A percentile compares a stretch with the other conserved stretches of the same genome.
Conservation (phyloP, 2,329 filamentous ascomycete genomes). For the Diaporthe batatas region DNA sequence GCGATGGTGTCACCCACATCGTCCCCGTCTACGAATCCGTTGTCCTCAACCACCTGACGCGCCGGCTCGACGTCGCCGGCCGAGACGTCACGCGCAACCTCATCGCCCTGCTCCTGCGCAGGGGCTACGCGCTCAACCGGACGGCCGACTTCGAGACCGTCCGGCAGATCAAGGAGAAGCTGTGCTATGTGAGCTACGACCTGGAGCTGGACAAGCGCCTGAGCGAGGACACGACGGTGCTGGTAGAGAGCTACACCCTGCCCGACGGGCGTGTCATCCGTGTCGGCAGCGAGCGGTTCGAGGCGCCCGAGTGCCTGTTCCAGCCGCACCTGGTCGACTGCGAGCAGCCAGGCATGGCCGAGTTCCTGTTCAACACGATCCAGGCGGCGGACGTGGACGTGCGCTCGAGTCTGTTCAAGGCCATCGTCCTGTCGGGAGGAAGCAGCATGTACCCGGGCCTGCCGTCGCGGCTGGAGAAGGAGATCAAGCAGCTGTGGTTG, state of each 20-base stretch:
- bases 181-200: constrained; percentile 99
- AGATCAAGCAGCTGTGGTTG: constrained; percentile 98
- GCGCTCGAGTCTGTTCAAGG: constrained; percentile 93
- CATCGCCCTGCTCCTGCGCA: constrained; percentile 91
- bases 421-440: constrained; percentile 94
- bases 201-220: constrained; percentile 95
- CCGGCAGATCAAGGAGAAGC: constrained; percentile 99
- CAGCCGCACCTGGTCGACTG: constrained; percentile 98
- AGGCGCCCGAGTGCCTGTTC: constrained; percentile 98
- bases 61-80: constrained; percentile 93
- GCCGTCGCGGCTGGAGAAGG: constrained; percentile 95
- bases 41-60: constrained; percentile 95
- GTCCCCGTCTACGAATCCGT: constrained; percentile 99
- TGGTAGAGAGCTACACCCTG: constrained; percentile 97
- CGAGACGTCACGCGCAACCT: constrained; percentile 98
- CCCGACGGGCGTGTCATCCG: constrained; percentile 96
- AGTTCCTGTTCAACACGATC: constrained; percentile 99
- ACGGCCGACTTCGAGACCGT: constrained; percentile 99
- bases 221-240: constrained; percentile 95
- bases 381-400: constrained; percentile 96
- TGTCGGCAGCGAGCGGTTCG: constrained; percentile 96
- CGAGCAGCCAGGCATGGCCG: constrained; percentile 95
- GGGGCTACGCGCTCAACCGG: constrained; percentile 96
- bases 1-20: constrained; percentile 98
- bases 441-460: constrained; percentile 99